Percentiles rank a stretch among this genome's conserved stretches.
These are phyloP conservation scores for Fraxinus pennsylvanica DNA, from an alignment of 257 asterid species.

Conservation along the genomic window DNA sequence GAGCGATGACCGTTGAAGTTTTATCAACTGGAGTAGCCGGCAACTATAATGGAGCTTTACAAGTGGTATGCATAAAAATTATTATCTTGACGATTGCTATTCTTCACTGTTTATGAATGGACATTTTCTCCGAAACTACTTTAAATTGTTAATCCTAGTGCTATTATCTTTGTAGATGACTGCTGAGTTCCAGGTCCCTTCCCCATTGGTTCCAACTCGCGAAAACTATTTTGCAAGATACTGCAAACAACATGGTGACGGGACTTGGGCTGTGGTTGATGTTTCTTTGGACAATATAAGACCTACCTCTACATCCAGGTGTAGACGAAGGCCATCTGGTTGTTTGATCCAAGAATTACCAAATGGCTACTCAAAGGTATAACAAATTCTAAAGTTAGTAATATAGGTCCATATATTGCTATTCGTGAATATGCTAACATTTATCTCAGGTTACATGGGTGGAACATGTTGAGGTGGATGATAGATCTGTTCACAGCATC, in stretches of 20 bases:
- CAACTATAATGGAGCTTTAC: conserved; percentile 80
- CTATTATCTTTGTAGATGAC: conserved; percentile 52
- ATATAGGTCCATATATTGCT: not conserved
- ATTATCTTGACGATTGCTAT: not conserved
- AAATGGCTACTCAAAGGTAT: conserved; percentile 80
- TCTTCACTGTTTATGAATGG: not conserved
- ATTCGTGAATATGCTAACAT: not conserved
- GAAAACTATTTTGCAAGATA: conserved; percentile 73
- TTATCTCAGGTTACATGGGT: conserved; percentile 62
- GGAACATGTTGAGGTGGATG: conserved; percentile 75
- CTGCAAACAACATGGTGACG: conserved; percentile 74
- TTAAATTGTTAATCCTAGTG: not conserved
- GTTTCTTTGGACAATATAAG: conserved; percentile 69
- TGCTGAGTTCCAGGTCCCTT: conserved; percentile 81
- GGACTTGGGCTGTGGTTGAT: conserved; percentile 79
- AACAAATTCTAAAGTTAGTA: not conserved
- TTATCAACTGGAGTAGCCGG: conserved; percentile 92
- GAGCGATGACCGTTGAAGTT: conserved; percentile 79
- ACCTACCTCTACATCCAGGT: conserved; percentile 50
- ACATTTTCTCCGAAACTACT: not conserved
- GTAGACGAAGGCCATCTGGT: conserved; percentile 80
- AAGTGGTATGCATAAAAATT: conserved; percentile 49
- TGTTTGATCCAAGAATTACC: conserved; percentile 79
- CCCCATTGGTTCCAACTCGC: conserved; percentile 76
- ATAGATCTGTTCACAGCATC: conserved; percentile 58